Conservation (phyloP, 352 stramenopile species). For the Phytopythium ostracodes region DNA sequence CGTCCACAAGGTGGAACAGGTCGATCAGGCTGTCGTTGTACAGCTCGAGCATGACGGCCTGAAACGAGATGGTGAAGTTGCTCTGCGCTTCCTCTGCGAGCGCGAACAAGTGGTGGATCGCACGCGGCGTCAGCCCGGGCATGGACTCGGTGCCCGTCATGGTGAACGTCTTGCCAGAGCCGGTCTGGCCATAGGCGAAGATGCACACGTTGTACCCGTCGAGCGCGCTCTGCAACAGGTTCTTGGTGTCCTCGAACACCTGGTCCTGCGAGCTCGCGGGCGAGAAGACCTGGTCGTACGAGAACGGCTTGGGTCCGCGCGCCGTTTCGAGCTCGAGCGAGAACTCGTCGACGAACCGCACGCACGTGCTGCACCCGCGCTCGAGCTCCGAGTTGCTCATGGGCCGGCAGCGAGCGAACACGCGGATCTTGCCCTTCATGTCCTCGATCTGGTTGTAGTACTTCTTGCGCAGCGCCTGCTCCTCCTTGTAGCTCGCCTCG, state of each 20-base stretch:
- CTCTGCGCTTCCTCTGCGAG: conserved; percentile 46
- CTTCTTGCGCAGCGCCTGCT: conserved; percentile 91
- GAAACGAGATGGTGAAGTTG: conserved; percentile 67
- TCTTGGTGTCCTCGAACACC: conserved; percentile 93
- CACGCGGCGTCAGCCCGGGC: conserved; percentile 81
- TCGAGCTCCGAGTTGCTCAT: conserved; percentile 88
- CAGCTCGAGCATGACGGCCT: conserved; percentile 90
- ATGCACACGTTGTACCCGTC: conserved; percentile 93
- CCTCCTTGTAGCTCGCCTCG: conserved; percentile 80
- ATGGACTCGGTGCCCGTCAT: conserved; percentile 81
- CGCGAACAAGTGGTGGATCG: conserved; percentile 85
- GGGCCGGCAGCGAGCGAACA: conserved; percentile 89
- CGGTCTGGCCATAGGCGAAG: conserved; percentile 93
- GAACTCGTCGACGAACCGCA: conserved; percentile 78
- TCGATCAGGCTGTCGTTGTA: conserved; percentile 92
- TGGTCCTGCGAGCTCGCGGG: conserved; percentile 63
- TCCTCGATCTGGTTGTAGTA: conserved; percentile 96
- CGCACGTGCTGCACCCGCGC: conserved; percentile 55
- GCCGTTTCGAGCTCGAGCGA: conserved; percentile 81
- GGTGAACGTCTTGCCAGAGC: conserved; percentile 92
- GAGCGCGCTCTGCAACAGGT: conserved; percentile 86
- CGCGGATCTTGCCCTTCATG: conserved; percentile 95
- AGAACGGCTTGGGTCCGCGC: conserved; percentile 83
- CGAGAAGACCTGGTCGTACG: conserved; percentile 90
- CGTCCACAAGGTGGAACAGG: conserved; percentile 83